Evolutionary conservation across 2,329 filamentous ascomycete genomes (phyloP).

Genomic region (Neonectria punicea): DNA sequence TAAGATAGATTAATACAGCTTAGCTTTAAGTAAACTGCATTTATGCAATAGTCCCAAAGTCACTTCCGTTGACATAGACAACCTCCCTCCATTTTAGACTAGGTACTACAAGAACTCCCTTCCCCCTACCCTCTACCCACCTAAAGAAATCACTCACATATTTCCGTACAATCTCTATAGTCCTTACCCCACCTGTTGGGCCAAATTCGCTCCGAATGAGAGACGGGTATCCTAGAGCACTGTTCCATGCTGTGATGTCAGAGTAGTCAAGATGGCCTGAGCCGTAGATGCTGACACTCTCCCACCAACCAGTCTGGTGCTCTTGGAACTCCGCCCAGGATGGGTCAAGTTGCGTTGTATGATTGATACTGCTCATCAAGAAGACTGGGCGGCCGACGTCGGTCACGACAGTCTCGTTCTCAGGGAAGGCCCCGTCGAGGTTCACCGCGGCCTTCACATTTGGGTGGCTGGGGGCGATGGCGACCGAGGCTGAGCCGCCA

Average conservation of each 20-base stretch:
- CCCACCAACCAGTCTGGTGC: not conserved
- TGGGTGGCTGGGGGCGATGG: not conserved
- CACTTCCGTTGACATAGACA: not conserved
- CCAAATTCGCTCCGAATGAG: not conserved
- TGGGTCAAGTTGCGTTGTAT: not conserved
- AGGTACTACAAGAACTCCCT: not conserved
- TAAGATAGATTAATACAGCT: too few relatives aligned
- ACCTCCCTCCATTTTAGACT: not conserved
- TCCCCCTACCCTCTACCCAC: not conserved
- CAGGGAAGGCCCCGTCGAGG: not conserved
- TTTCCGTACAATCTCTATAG: not conserved
- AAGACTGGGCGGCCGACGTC: not conserved
- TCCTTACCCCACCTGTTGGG: not conserved
- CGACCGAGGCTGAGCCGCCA: not conserved
- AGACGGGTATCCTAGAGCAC: not conserved
- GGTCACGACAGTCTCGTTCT: not conserved
- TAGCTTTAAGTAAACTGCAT: not conserved
- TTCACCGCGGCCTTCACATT: not conserved
- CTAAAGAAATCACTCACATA: not conserved
- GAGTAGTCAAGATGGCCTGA: not conserved
- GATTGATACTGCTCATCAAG: not conserved
- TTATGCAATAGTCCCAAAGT: not conserved
- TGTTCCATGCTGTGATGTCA: not conserved
- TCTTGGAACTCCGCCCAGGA: not conserved
- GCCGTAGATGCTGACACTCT: not conserved